A percentile compares a stretch with the other conserved stretches of the same genome.
These are phyloP conservation scores for Triangularia verruculosa DNA, from an alignment of 2,329 filamentous ascomycete species.

Conservation along the genomic window DNA sequence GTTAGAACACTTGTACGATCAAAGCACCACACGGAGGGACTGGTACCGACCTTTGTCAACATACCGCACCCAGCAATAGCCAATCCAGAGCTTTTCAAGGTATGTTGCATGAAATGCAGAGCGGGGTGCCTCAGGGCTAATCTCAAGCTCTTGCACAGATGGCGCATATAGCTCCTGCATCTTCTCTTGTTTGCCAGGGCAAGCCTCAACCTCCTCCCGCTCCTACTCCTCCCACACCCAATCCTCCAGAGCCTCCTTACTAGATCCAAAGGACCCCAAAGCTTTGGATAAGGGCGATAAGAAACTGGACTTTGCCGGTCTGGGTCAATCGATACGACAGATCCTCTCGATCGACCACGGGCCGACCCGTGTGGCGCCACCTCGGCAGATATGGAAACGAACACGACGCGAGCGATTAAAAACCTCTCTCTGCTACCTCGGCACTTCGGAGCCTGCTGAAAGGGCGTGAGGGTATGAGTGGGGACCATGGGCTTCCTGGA, in stretches of 20 bases:
- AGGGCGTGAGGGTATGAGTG: neutral
- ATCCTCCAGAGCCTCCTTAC: slow-evolving; percentile 24
- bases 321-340: slow-evolving; percentile 10
- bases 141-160: slow-evolving; percentile 12
- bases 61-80: neutral
- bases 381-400: slow-evolving; percentile 11
- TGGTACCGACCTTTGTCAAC: neutral
- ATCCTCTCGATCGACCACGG: slow-evolving; percentile 22
- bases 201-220: slow-evolving; percentile 27
- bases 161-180: slow-evolving; percentile 3
- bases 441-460: slow-evolving; percentile 3
- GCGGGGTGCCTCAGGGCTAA: slow-evolving; percentile 10
- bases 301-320: slow-evolving; percentile 3
- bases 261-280: slow-evolving; percentile 8
- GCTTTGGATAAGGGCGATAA: neutral
- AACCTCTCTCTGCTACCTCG: neutral
- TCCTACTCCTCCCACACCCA: slow-evolving; percentile 26
- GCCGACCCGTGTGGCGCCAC: slow-evolving; percentile 19
- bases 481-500: neutral
- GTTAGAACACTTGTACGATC: neutral
- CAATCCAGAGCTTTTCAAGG: neutral
- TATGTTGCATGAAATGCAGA: slow-evolving; percentile 8
- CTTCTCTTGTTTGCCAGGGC: slow-evolving; percentile 2
- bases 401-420: neutral
- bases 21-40: neutral